A percentile compares a stretch with the other conserved stretches of the same genome.
Conservation (phyloP, 2,329 filamentous ascomycete genomes). For the Phialophora macrospora region DNA sequence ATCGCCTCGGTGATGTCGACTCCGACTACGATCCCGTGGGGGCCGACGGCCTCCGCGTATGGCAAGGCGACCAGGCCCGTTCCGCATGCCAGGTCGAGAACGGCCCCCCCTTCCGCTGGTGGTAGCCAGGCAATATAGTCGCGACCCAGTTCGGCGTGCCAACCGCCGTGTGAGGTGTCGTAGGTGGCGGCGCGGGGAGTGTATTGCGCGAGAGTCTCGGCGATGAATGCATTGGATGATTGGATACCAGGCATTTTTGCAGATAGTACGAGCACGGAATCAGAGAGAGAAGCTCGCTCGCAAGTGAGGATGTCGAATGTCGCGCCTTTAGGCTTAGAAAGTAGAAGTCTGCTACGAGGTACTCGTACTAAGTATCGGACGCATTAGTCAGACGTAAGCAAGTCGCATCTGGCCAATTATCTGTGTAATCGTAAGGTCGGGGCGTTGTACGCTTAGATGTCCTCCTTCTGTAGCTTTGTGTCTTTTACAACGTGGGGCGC, state of each 20-base stretch:
- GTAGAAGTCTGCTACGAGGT: background rate
- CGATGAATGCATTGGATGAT: constrained; percentile 13
- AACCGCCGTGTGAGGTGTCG: constrained; percentile 44
- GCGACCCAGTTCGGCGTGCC: constrained; percentile 48
- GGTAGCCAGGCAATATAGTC: constrained; percentile 44
- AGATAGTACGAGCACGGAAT: background rate
- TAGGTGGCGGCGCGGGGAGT: constrained; percentile 46
- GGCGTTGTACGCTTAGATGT: background rate
- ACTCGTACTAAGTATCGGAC: background rate
- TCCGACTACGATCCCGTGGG: constrained; percentile 47
- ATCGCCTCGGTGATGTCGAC: constrained; percentile 51
- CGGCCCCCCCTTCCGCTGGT: constrained; percentile 45
- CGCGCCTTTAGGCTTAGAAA: background rate
- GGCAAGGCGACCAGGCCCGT: constrained; percentile 52
- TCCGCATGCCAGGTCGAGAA: constrained; percentile 55
- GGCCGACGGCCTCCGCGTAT: constrained; percentile 47
- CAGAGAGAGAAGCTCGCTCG: too few species aligned
- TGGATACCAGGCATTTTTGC: constrained; percentile 5
- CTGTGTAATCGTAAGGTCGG: too few species aligned
- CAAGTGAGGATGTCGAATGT: too few species aligned
- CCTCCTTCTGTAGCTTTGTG: too few species aligned
- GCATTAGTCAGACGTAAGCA: background rate
- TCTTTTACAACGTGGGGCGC: too few species aligned
- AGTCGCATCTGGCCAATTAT: background rate
- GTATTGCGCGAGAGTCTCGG: constrained; percentile 36